Base-by-base conservation (phyloP, 2,329 filamentous ascomycete species). In the Dactylellina leptospora region DNA sequence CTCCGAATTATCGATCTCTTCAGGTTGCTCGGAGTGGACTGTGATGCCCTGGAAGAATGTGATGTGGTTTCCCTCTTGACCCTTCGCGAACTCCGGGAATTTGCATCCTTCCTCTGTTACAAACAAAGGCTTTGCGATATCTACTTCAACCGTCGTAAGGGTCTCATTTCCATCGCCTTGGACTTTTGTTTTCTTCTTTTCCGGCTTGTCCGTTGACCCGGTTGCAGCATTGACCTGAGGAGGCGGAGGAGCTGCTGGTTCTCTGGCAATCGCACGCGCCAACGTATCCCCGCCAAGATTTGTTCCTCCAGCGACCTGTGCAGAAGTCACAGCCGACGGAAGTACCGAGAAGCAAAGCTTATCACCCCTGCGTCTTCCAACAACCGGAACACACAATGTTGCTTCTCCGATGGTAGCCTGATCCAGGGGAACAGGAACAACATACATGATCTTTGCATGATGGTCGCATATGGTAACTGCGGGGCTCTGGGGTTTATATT, bases 391-490 rank as follows among this genome's bases (percentile, higher is more conserved):
- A 58, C 76, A 77, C 11, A 77, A 64, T 1, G 74, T 75, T 0
- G 76, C 74, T 23, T 76, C 74, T 47, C 76, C 75, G 45, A 77
- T 77, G 8, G 76, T 76, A 22, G 76, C 76, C 48, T 75, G 56
- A 51, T 77, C 75, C 42, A 77, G 64, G 22, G 76, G 76, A 11
- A 77, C 75, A 36, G 76, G 76, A 10, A 77, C 63, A 47, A 77
- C 75, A 45, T 77, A 77, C 18, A 77, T 55, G 42, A 75, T 74
- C 75, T 76, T 73, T 2, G 70, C 51, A 11, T 48, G 11, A 16
- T 68, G 61, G 20, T 73, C 70, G 28, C 51, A 56, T 25, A 68
- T 68, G 11, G 61, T 69, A 8, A 69, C 56, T 1, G 63, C 63
- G 9, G 63, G 70, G 38, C 44, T 62, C 23, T 69, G 61, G n/a